phyloP scores from a whole-genome alignment of 257 asterid genomes.

The Solanum raphanifolium region DNA sequence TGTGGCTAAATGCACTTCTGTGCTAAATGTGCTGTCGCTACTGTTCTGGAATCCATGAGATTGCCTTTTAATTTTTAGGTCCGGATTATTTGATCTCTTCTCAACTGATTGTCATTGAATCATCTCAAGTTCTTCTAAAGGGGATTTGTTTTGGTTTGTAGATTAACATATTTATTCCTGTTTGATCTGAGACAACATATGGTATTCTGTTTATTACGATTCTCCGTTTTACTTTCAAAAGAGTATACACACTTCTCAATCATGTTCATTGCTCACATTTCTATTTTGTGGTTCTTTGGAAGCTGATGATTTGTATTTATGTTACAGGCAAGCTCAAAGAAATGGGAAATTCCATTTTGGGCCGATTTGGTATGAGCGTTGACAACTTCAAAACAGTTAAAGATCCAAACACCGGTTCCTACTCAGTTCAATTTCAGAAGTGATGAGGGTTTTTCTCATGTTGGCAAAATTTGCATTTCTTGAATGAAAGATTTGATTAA shows the following conservation, averaged over 20 bases:
- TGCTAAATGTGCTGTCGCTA: neutral
- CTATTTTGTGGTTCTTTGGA: neutral
- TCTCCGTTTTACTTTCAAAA: neutral
- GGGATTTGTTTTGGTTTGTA: neutral
- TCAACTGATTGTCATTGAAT: neutral
- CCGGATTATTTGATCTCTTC: neutral
- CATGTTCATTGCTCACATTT: neutral
- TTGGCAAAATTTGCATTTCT: neutral
- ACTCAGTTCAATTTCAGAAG: constrained; percentile 57
- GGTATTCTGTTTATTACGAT: neutral
- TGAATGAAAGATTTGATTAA: neutral
- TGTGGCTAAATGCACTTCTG: neutral
- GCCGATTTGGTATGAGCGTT: constrained; percentile 88
- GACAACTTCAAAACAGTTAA: constrained; percentile 90
- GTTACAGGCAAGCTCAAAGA: constrained; percentile 77
- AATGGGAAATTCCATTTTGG: constrained; percentile 81
- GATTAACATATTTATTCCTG: neutral
- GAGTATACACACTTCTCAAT: neutral
- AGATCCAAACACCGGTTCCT: constrained; percentile 90
- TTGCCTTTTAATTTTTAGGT: neutral
- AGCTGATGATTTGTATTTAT: neutral
- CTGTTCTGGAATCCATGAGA: neutral
- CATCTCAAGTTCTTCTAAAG: neutral
- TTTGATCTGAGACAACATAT: neutral
- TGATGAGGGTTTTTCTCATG: neutral